Base-by-base conservation (phyloP, 2,329 filamentous ascomycete genomes). In the Pseudofabraea citricarpa region DNA sequence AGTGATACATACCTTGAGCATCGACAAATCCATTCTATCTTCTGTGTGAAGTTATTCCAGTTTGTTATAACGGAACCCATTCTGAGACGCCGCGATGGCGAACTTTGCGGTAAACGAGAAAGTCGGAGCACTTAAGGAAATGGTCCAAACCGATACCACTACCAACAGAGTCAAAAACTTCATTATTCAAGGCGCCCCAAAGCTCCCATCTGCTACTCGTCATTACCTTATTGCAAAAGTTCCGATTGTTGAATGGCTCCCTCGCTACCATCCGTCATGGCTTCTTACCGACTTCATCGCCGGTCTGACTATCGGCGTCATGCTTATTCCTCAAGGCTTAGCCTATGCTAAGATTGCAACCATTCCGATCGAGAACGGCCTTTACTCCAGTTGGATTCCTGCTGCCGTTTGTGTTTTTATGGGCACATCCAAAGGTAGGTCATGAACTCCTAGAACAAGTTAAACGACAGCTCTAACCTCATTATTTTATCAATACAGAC, bases 331-430 rank as follows among this genome's bases (percentile, higher is more conserved):
- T 0, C 78, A 83, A 54, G 75, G 73, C 3, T 56, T 82, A n/a
- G 75, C 77, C 0, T 82, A 81, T 52, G 77, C 79, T 2, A 76
- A 79, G 51, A 76, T 83, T 45, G 79, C 79, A 4, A 77, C 70
- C 0, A 79, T 82, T 9, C 76, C 77, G 0, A 74, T 80, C 16
- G 73, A 80, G 51, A 74, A 79, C 56, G 78, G 78, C 0, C 63
- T 82, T 7, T 76, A 78, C 62, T 77, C 76, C 0, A 73, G 71
- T 46, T 83, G 78, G 77, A 54, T 81, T 6, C 78, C 78, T 1
- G 70, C 74, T 2, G 67, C 70, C 0, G 60, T 82, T 13, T 80
- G 78, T 50, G 71, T 77, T 1, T 72, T 81, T 43, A 77, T 81
- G 66, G 78, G 77, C 1, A 80, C 78, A 0, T 79, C 77, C 0